phyloP scores from a whole-genome alignment of 2,329 filamentous ascomycete genomes.

The Aspergillus novofumigatus region DNA sequence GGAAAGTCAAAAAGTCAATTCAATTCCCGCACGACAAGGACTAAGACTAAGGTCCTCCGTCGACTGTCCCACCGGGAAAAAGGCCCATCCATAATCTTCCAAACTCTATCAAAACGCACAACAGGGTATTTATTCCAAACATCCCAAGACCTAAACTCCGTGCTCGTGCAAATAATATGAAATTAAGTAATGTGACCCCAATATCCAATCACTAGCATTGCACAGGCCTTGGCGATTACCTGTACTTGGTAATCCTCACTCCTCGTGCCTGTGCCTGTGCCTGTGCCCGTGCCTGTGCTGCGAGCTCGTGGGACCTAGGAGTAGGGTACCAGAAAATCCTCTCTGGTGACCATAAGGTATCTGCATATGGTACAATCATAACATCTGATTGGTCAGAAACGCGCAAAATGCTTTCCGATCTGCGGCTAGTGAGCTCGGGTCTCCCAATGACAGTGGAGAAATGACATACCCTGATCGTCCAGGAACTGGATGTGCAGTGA shows the following conservation, averaged over 20 bases:
- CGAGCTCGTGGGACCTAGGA: no score
- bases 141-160: no score
- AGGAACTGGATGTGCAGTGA: slow-evolving; percentile 36
- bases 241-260: not conserved
- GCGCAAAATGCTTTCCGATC: slow-evolving; percentile 30
- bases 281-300: not conserved
- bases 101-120: not conserved
- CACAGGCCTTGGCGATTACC: not conserved
- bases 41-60: no score
- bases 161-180: no score
- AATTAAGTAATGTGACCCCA: not conserved
- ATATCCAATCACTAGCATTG: not conserved
- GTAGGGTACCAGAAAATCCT: no score
- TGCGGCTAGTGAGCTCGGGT: slow-evolving; percentile 7
- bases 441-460: not conserved
- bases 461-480: slow-evolving; percentile 34
- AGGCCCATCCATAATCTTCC: no score
- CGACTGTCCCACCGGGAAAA: no score
- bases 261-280: not conserved
- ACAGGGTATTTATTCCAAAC: no score
- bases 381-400: slow-evolving; percentile 20
- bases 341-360: no score
- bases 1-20: not conserved
- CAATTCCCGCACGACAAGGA: no score
- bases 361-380: not conserved